Evolutionary conservation across 1,139 yeast genomes (phyloP).

Genomic region (Debaryomyces sp.): DNA sequence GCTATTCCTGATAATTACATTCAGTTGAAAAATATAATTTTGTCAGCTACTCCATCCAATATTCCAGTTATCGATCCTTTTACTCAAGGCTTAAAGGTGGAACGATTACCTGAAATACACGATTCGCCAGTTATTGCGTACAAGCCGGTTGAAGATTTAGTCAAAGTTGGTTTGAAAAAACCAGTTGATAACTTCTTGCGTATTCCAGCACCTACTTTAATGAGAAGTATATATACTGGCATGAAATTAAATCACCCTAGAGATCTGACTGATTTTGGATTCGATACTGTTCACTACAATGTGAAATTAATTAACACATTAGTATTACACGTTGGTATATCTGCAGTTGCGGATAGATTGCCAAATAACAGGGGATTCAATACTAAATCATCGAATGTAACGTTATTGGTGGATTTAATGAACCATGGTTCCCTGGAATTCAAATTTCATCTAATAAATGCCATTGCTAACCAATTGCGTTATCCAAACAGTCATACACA

Average conservation of each 20-base stretch:
- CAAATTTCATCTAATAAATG: slow-evolving; percentile 73
- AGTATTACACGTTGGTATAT: slow-evolving; percentile 77
- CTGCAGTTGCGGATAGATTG: slow-evolving; percentile 61
- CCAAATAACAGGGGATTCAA: slow-evolving; percentile 55
- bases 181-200: slow-evolving; percentile 79
- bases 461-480: slow-evolving; percentile 87
- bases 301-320: slow-evolving; percentile 72
- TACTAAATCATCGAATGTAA: slow-evolving; percentile 70
- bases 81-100: slow-evolving; percentile 71
- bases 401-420: slow-evolving; percentile 68
- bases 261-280: slow-evolving; percentile 67
- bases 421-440: slow-evolving; percentile 70
- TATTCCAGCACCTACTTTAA: slow-evolving; percentile 70
- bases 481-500: slow-evolving; percentile 93
- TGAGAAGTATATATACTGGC: slow-evolving; percentile 65
- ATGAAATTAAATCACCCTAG: slow-evolving; percentile 56
- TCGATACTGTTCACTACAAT: slow-evolving; percentile 59
- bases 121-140: slow-evolving; percentile 63
- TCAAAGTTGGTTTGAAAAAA: slow-evolving; percentile 63
- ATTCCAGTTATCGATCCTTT: slow-evolving; percentile 76
- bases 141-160: slow-evolving; percentile 65
- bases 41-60: slow-evolving; percentile 75
- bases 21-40: slow-evolving; percentile 81
- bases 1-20: slow-evolving; percentile 75
- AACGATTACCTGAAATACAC: slow-evolving; percentile 61